Conservation (phyloP, 1,284 basidiomycete species). For the Entoloma clypeatum region DNA sequence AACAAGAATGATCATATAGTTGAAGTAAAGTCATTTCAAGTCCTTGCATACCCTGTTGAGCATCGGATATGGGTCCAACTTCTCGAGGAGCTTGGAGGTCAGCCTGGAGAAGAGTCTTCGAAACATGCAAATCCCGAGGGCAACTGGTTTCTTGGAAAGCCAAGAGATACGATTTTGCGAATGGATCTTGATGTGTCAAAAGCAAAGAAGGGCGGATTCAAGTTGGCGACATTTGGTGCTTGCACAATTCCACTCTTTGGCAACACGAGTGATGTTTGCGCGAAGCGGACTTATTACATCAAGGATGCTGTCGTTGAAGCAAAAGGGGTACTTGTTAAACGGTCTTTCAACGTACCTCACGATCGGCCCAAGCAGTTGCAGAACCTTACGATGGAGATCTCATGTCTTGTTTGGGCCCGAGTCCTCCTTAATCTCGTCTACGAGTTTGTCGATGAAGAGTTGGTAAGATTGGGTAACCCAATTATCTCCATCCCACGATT, state of each 20-base stretch:
- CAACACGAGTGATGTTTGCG: slow-evolving; percentile 5
- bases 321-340: slow-evolving; percentile 1
- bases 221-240: slow-evolving; percentile 15
- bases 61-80: slow-evolving; percentile 6
- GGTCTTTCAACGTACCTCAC: slow-evolving; percentile 13
- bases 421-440: slow-evolving; percentile 17
- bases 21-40: slow-evolving; percentile 6
- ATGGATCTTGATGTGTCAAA: slow-evolving; percentile 11
- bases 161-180: slow-evolving; percentile 7
- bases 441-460: slow-evolving; percentile 7
- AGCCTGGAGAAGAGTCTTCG: neutral
- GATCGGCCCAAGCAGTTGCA: slow-evolving; percentile 14
- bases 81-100: neutral
- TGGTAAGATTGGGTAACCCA: neutral
- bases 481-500: slow-evolving; percentile 15
- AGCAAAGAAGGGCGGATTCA: slow-evolving; percentile 16
- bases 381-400: slow-evolving; percentile 15
- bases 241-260: slow-evolving; percentile 8
- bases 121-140: neutral
- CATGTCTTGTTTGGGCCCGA: slow-evolving; percentile 18
- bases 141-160: slow-evolving; percentile 2
- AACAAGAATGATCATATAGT: slow-evolving; percentile 4
- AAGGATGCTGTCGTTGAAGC: slow-evolving; percentile 6
- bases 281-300: slow-evolving; percentile 14
- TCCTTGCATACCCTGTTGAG: slow-evolving; percentile 7